These are phyloP conservation scores for Alloascoidea hylecoeti DNA, from an alignment of 805 yeast genomes.

Conservation along the genomic window DNA sequence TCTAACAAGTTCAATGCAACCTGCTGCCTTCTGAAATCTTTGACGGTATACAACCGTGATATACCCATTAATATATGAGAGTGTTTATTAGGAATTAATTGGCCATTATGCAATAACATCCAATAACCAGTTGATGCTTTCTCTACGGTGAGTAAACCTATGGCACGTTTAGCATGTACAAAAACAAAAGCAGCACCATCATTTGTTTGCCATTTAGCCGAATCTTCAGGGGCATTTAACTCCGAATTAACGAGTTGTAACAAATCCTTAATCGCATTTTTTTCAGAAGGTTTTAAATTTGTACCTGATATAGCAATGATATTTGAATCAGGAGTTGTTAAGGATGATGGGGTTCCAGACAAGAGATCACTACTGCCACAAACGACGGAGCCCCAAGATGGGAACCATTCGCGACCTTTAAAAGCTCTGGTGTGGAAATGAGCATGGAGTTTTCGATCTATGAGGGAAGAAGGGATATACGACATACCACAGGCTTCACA, in stretches of 20 bases:
- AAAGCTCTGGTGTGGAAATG: background rate
- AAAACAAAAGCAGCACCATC: background rate
- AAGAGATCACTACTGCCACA: background rate
- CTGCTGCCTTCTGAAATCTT: background rate
- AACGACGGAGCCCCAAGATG: background rate
- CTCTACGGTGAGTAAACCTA: background rate
- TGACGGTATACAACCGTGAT: background rate
- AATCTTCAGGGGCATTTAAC: slow-evolving; percentile 1
- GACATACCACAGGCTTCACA: background rate
- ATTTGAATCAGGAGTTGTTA: background rate
- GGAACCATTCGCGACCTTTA: background rate
- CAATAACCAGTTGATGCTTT: background rate
- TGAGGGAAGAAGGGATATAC: background rate
- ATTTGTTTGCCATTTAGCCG: background rate
- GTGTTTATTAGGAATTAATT: background rate
- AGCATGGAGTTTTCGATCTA: background rate
- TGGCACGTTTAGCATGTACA: slow-evolving; percentile 1
- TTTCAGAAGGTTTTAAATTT: background rate
- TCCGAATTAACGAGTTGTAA: background rate
- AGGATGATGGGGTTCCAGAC: background rate
- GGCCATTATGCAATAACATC: background rate
- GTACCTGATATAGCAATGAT: background rate
- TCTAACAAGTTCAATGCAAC: slow-evolving; percentile 1
- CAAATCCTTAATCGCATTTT: background rate
- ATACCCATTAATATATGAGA: background rate